Evolutionary conservation across 2,329 filamentous ascomycete species (phyloP), one percentile per base, ranked within the genome.

Genomic region (Hawksworthiomyces lignivorus): DNA sequence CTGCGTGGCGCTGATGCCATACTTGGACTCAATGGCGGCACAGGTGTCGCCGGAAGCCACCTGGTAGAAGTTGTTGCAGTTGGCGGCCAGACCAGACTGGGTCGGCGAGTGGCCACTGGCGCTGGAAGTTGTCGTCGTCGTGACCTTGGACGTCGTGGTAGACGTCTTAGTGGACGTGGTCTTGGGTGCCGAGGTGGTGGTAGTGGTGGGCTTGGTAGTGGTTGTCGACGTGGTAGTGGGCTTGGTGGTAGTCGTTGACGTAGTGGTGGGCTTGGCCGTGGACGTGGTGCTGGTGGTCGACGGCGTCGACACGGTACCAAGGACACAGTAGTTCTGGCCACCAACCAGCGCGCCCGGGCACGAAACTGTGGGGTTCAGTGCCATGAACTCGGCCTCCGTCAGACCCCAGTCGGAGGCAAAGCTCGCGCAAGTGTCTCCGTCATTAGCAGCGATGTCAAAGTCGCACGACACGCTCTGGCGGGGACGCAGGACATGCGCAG

Each of bases 311-410:
- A 39, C 42, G 7, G 37, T 37, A 9, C 48, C 49, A 3, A 46
- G 14, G 9, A 49, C 45, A 19, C 45, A 50, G 34, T 49, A 52
- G 24, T 21, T 14, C 34, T 39, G 33, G 41, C 36, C 36, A 2
- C 27, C 10, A 9, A 32, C 33, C 18, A 51, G 42, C 9, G 12
- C 17, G 5, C 6, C 14, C 4, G 49, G 43, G 29, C 49, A 52
- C 18, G 10, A 21, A 10, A 39, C 42, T 2, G 36, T 39, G 2
- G 50, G 50, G 41, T 52, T 52, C 24, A 52, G 31, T n/a, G 31
- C 27, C n/a, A 31, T 22, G n/a, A 52, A 43, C 8, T 39, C 34
- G 18, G 46, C 38, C 11, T 43, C 18, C 2, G 42, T 30, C 10
- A 47, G 21, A 7, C 39, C 44, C 48, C 43, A 52, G 14, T n/a